Conservation (phyloP, 768 basidiomycete genomes). For the Leccinum uliginosum region DNA sequence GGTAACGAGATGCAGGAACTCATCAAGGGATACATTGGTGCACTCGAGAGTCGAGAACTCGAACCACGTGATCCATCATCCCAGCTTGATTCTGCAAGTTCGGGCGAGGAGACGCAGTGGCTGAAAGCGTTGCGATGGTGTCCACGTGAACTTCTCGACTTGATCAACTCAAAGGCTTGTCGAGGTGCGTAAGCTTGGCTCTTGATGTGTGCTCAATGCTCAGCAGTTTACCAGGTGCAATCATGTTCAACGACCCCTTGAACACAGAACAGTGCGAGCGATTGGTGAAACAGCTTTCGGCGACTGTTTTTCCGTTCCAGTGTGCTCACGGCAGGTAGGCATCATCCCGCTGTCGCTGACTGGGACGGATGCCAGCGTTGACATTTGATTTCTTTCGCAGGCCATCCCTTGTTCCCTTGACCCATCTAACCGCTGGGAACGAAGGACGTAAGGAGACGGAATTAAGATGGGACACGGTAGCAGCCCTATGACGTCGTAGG, state of each 20-base stretch:
- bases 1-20: slow-evolving; percentile 73
- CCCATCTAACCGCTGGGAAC: slow-evolving; percentile 21
- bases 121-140: slow-evolving; percentile 73
- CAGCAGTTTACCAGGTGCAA: slow-evolving; percentile 59
- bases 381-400: slow-evolving; percentile 23
- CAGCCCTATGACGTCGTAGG: slow-evolving; percentile 11
- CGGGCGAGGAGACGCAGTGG: slow-evolving; percentile 44
- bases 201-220: background rate
- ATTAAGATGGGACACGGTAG: slow-evolving; percentile 26
- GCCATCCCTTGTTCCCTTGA: slow-evolving; percentile 54
- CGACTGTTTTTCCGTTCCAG: slow-evolving; percentile 84
- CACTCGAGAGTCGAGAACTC: slow-evolving; percentile 48
- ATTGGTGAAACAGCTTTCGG: slow-evolving; percentile 62
- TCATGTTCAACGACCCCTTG: slow-evolving; percentile 93
- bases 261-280: slow-evolving; percentile 60
- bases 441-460: slow-evolving; percentile 8
- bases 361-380: background rate
- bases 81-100: slow-evolving; percentile 6
- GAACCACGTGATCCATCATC: slow-evolving; percentile 15
- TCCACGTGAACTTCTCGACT: slow-evolving; percentile 75
- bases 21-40: slow-evolving; percentile 66
- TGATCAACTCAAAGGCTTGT: slow-evolving; percentile 95
- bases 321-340: slow-evolving; percentile 92
- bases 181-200: slow-evolving; percentile 56
- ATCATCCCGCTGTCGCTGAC: background rate